phyloP scores from a whole-genome alignment of 257 asterid genomes.

The Solanum pimpinellifolium region DNA sequence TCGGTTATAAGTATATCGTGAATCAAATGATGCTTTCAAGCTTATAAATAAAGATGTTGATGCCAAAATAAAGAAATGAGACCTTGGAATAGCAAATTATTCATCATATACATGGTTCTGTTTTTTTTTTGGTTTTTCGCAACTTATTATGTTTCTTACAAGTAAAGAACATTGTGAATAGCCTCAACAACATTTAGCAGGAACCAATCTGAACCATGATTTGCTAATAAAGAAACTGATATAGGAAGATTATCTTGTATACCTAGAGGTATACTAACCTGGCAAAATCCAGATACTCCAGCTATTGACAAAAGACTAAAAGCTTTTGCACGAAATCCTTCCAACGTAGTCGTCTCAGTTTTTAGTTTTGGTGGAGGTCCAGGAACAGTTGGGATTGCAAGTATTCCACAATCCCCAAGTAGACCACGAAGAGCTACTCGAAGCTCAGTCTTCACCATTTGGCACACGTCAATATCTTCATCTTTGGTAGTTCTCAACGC shows the following conservation, averaged over 20 bases:
- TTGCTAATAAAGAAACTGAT: conserved; percentile 68
- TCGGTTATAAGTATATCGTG: conserved; percentile 55
- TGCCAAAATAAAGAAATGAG: not conserved
- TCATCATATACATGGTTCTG: not conserved
- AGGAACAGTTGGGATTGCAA: conserved; percentile 84
- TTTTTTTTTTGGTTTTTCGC: too few species aligned
- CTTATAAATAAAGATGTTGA: conserved; percentile 14
- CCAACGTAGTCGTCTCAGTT: conserved; percentile 46
- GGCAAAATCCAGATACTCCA: conserved; percentile 87
- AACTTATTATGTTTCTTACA: not conserved
- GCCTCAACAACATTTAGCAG: conserved; percentile 46
- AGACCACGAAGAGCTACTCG: conserved; percentile 49
- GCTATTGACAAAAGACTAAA: conserved; percentile 76
- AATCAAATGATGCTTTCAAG: conserved; percentile 61
- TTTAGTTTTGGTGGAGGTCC: conserved; percentile 83
- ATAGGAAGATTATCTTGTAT: conserved; percentile 52
- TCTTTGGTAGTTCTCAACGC: conserved; percentile 41
- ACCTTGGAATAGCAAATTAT: not conserved
- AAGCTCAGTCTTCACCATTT: conserved; percentile 42
- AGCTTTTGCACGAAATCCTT: conserved; percentile 72
- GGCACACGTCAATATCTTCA: conserved; percentile 39
- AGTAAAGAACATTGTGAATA: conserved; percentile 18
- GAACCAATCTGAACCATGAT: conserved; percentile 69
- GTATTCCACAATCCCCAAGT: conserved; percentile 57
- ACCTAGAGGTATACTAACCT: conserved; percentile 88